Evolutionary conservation across 805 yeast species (phyloP), one percentile per base, ranked within the genome.

Genomic region (Blastobotrys terrestris): DNA sequence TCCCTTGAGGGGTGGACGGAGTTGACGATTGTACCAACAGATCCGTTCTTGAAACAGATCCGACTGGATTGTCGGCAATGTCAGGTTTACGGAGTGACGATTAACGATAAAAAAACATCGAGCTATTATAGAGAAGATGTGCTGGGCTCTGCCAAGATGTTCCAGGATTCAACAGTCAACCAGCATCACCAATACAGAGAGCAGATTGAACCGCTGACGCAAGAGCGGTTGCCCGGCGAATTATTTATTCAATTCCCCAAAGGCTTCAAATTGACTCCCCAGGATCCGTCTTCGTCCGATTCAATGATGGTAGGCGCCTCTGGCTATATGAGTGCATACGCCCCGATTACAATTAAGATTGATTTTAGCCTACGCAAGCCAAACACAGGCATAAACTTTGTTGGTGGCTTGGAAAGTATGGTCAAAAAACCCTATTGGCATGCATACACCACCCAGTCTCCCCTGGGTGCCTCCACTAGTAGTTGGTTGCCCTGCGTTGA

Each of bases 401-500:
- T 83, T 39, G 86, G 88, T 14, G 81, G 83, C 8, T 66, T 68
- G 8, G 72, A 76, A 46, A 72, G 83, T 1, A 73, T 58, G 5
- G 50, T 68, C 16, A 74, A 75, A 15, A 66, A 65, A 50, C 67
- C 72, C 39, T 69, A 71, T 46, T 89, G 96, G 95, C 94, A 85
- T 62, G 95, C 88, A 1, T 90, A 86, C 67, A 92, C 98, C 0
- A 75, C 80, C 1, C 91, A 92, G 63, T 76, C 87, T 3, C 90
- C 88, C 26, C 69, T 84, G 45, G 88, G 89, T 15, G 76, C 85
- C 2, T 80, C 94, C 14, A 87, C 98, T 0, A 87, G 96, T 1
- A 85, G 90, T n/a, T 94, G 99, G 99, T 86, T 94, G 48, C 99
- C 99, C 0, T 94, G 99, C 65, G 77, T 94, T 3, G 97, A 94